Evolutionary conservation across 2,329 filamentous ascomycete species (phyloP).

Genomic region (Fusarium tupiense): DNA sequence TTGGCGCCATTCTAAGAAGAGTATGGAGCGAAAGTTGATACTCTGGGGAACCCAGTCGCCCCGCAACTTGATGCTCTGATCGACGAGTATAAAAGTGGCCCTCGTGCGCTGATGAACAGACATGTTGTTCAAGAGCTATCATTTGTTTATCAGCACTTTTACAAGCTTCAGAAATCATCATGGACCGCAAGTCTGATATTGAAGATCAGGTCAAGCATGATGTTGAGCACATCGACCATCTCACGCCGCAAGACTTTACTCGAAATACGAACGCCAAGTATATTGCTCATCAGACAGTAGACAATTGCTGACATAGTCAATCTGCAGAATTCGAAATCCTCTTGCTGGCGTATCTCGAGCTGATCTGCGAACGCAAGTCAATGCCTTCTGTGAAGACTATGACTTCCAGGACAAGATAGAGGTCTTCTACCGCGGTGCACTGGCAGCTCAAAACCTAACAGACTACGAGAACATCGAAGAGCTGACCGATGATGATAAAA

Average conservation of each 20-base stretch:
- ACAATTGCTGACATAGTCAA: neutral
- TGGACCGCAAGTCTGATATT: constrained; percentile 22
- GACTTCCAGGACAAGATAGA: constrained; percentile 42
- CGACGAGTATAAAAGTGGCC: constrained; percentile 10
- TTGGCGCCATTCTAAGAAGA: neutral
- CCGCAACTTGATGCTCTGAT: constrained; percentile 1
- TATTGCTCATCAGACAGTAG: neutral
- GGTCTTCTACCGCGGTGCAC: constrained; percentile 43
- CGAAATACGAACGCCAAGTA: constrained; percentile 48
- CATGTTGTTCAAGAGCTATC: neutral
- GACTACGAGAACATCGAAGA: constrained; percentile 36
- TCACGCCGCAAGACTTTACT: constrained; percentile 34
- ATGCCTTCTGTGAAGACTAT: constrained; percentile 41
- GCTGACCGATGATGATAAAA: constrained; percentile 39
- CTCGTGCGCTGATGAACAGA: neutral
- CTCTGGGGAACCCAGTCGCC: constrained; percentile 1
- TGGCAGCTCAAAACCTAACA: constrained; percentile 42
- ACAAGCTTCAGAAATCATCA: neutral
- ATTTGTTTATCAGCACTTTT: neutral
- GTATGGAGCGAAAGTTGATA: neutral
- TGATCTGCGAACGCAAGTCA: constrained; percentile 35
- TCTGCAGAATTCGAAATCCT: constrained; percentile 42
- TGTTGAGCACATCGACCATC: constrained; percentile 33
- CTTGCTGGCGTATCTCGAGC: constrained; percentile 38
- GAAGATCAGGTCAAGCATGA: constrained; percentile 33